A percentile compares a stretch with the other conserved stretches of the same genome.
Evolutionary conservation across 371 early-diverging fungal species (phyloP).

Genomic region (Pancytospora philotis): DNA sequence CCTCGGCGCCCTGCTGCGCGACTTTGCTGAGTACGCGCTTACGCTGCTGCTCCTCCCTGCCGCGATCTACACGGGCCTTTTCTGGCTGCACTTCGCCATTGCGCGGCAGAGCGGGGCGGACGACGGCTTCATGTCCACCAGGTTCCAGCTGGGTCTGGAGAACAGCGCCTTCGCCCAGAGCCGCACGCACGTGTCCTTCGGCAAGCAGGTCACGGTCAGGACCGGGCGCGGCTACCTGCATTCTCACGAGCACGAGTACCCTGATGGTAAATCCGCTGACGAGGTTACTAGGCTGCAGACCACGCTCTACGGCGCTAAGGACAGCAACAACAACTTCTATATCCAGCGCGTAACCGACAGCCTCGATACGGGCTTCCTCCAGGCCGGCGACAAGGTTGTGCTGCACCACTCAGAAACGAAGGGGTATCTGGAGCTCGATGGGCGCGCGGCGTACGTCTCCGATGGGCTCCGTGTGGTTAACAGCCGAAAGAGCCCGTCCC

Average conservation of each 20-base stretch:
- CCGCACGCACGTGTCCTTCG: conserved; percentile 81
- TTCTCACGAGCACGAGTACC: conserved; percentile 83
- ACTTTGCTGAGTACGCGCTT: conserved; percentile 57
- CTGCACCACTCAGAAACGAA: conserved; percentile 53
- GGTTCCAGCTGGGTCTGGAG: conserved; percentile 81
- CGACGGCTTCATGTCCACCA: conserved; percentile 89
- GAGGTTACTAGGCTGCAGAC: conserved; percentile 68
- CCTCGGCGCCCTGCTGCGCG: conserved; percentile 70
- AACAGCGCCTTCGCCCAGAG: conserved; percentile 70
- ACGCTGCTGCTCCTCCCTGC: conserved; percentile 73
- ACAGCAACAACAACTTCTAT: conserved; percentile 83
- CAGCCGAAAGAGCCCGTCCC: conserved; percentile 55
- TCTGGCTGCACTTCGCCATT: conserved; percentile 77
- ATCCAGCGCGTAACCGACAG: conserved; percentile 56
- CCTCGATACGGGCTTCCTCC: conserved; percentile 30
- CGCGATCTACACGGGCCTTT: conserved; percentile 72
- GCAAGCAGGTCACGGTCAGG: conserved; percentile 77
- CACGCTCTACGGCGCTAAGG: conserved; percentile 91
- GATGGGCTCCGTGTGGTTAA: conserved; percentile 60
- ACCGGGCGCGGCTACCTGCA: conserved; percentile 79
- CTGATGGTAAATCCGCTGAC: conserved; percentile 62
- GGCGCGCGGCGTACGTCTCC: conserved; percentile 63
- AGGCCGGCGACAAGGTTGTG: conserved; percentile 50
- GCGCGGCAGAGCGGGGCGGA: conserved; percentile 76
- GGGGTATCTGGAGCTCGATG: conserved; percentile 70